Evolutionary conservation across 495 filamentous ascomycete species (phyloP).

Genomic region (Letharia columbiana): DNA sequence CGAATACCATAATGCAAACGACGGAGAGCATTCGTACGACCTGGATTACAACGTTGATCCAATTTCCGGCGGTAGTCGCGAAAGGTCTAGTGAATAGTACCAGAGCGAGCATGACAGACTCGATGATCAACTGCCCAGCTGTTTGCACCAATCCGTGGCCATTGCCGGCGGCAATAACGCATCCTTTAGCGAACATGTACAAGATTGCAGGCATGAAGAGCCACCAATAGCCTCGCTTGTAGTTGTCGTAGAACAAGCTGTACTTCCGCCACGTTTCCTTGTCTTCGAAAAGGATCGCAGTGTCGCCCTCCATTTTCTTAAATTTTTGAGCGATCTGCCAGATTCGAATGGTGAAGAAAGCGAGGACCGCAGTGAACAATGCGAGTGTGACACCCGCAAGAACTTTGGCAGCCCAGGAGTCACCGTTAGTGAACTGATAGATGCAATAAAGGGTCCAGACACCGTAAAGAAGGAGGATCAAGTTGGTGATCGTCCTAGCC

Average conservation of each 20-base stretch:
- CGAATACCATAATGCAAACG: conserved; percentile 83
- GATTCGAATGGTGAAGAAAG: conserved; percentile 76
- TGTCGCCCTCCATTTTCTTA: conserved; percentile 67
- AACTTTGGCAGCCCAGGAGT: conserved; percentile 89
- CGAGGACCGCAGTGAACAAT: conserved; percentile 69
- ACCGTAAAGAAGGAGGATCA: conserved; percentile 89
- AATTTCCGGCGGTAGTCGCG: conserved; percentile 72
- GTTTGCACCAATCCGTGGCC: conserved; percentile 80
- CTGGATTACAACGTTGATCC: conserved; percentile 91
- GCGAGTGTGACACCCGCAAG: conserved; percentile 76
- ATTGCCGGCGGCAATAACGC: conserved; percentile 75
- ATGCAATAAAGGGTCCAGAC: conserved; percentile 95
- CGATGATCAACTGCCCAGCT: conserved; percentile 68
- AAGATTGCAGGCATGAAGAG: conserved; percentile 83
- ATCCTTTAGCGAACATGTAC: conserved; percentile 89
- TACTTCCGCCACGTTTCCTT: conserved; percentile 92
- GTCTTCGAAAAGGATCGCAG: conserved; percentile 68
- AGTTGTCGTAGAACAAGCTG: conserved; percentile 93
- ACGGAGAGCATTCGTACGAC: conserved; percentile 90
- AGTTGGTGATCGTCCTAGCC: conserved; percentile 75
- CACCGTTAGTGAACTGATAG: conserved; percentile 86
- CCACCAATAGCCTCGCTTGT: conserved; percentile 93
- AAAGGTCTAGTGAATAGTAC: conserved; percentile 82
- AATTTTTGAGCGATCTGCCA: conserved; percentile 64
- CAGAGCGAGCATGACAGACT: conserved; percentile 59